phyloP scores from a whole-genome alignment of 257 asterid genomes.

The Schizonepeta tenuifolia region DNA sequence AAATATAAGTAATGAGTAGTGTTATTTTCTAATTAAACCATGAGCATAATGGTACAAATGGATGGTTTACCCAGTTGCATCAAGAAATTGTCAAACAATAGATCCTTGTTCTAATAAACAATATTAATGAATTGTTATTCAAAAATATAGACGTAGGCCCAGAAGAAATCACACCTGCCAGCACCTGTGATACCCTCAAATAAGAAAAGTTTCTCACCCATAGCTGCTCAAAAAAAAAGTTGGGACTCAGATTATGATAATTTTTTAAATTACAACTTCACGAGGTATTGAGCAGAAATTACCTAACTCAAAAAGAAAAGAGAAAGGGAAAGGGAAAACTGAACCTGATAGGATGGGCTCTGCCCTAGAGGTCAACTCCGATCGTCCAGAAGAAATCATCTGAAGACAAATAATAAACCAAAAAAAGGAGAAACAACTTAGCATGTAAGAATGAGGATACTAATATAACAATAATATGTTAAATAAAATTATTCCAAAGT shows the following conservation, averaged over 20 bases:
- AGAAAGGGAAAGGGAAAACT: slow-evolving; percentile 34
- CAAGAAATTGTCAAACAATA: slow-evolving; percentile 1
- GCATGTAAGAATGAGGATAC: slow-evolving; percentile 32
- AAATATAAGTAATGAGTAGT: slow-evolving; percentile 23
- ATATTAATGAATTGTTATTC: not conserved
- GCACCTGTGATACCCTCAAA: slow-evolving; percentile 87
- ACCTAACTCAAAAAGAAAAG: slow-evolving; percentile 32
- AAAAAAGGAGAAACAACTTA: slow-evolving; percentile 32
- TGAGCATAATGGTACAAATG: slow-evolving; percentile 18
- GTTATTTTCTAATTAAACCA: slow-evolving; percentile 20
- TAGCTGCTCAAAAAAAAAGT: slow-evolving; percentile 61
- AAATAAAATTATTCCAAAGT: slow-evolving; percentile 12
- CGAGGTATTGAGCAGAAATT: slow-evolving; percentile 4
- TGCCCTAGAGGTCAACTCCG: slow-evolving; percentile 65
- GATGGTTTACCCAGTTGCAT: not conserved
- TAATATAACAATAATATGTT: slow-evolving; percentile 12
- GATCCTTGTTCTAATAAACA: not conserved
- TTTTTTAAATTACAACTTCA: not conserved
- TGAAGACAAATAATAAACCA: slow-evolving; percentile 45
- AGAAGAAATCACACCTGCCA: slow-evolving; percentile 71
- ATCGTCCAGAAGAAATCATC: slow-evolving; percentile 81
- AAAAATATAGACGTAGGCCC: slow-evolving; percentile 19
- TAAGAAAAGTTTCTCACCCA: slow-evolving; percentile 62
- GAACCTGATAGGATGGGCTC: slow-evolving; percentile 83
- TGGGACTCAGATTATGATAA: slow-evolving; percentile 34